Base-by-base conservation (phyloP, 305 asterid genomes). In the Fraxinus platypoda region DNA sequence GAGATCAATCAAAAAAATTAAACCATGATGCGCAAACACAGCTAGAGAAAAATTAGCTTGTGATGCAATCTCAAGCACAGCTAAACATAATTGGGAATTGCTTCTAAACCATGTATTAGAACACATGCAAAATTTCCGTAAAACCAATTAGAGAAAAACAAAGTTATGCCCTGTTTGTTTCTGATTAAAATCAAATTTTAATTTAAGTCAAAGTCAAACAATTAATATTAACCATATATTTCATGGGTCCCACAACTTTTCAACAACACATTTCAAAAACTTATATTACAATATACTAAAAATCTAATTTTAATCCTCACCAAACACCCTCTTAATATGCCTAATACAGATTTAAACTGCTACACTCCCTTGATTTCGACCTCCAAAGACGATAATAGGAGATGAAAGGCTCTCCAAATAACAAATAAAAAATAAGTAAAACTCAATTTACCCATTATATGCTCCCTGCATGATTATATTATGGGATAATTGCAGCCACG, bases 321-420 rank as follows among this genome's bases (percentile, higher is more conserved):
- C n/a, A n/a, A n/a, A n/a, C n/a, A n/a, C n/a, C n/a, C n/a, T n/a
- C n/a, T 26, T n/a, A 76, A 34, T 28, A 62, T 64, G 19, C 28
- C 30, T 21, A 21, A 19, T 59, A 17, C 17, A 2, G 64, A 17
- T 52, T 17, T 52, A n/a, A 19, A 59, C 30, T 59, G 1, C 70
- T 19, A 66, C 83, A 43, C 17, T 41, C 35, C 89, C 94, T 83
- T 86, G 93, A 82, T 83, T 85, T 77, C 88, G 82, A 75, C 87
- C 87, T 75, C 90, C 91, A 76, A 86, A 85, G 82, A 82, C 81
- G 88, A 30, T 88, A 78, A 79, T 84, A 76, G 91, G 87, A 59
- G 95, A 91, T 46, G 92, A 88, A 84, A 93, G 92, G 87, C 93
- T 85, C 91, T 94, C 97, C 99, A 38, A 78, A 75, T 34, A 49